Conservation (phyloP, 257 asterid species). For the Datura wrightii region DNA sequence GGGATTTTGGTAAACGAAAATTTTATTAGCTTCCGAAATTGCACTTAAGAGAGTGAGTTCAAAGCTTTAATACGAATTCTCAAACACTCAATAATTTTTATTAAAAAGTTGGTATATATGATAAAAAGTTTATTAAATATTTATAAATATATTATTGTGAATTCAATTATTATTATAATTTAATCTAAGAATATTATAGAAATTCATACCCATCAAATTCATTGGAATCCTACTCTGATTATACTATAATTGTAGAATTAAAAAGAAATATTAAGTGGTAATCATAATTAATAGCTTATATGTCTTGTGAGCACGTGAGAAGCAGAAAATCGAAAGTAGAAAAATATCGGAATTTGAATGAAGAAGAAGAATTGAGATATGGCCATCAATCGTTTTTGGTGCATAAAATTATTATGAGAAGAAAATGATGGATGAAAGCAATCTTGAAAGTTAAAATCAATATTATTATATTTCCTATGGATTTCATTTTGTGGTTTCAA, state of each 20-base stretch:
- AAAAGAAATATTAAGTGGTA: neutral
- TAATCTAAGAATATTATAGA: neutral
- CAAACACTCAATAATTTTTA: too few species aligned
- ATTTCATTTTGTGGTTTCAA: too few species aligned
- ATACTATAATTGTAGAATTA: neutral
- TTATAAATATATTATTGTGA: neutral
- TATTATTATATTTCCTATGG: too few species aligned
- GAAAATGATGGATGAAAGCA: neutral
- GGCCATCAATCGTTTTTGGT: constrained; percentile 54
- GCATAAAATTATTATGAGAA: neutral
- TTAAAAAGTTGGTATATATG: too few species aligned
- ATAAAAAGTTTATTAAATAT: too few species aligned
- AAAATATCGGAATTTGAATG: constrained; percentile 54
- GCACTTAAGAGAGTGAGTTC: too few species aligned
- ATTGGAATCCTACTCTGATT: neutral
- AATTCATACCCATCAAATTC: neutral
- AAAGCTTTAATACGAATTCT: too few species aligned
- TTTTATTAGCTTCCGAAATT: too few species aligned
- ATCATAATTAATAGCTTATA: neutral
- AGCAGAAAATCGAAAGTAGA: neutral
- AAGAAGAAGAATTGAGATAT: constrained; percentile 44
- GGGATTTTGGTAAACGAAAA: too few species aligned
- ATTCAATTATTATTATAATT: neutral
- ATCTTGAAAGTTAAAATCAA: neutral
- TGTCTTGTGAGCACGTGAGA: neutral